Base-by-base conservation (phyloP, 148 eudicot species). In the Fallopia convolvulus region DNA sequence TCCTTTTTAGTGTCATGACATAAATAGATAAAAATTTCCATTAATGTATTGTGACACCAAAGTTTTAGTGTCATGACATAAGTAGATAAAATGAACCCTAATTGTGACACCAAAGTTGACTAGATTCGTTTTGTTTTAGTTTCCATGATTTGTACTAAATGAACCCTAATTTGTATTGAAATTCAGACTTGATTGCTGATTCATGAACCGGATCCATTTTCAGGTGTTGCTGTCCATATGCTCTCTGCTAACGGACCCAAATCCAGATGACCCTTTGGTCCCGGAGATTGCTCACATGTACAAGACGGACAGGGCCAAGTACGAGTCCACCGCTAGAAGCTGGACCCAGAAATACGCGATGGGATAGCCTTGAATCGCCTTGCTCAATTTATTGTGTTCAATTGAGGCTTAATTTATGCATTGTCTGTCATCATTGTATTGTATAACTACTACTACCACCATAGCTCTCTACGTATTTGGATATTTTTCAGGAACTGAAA, bases 271-370 rank as follows among this genome's bases (percentile, higher is more conserved):
- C 53, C 88, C 85, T 10, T 81, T 85, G n/a, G 85, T 81, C 44
- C 88, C 88, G 5, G 88, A 85, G 71, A 83, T 85, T n/a, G 88
- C 88, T 11, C 88, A 85, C 40, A 85, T 81, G 88, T 85, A 85
- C 82, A 85, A 85, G 85, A 83, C 83, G 6, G 88, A 85, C 72
- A 65, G 79, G 55, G 52, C 82, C 66, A 85, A 85, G 81, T 85
- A 85, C 12, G 88, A 83, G 74, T 33, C 83, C 14, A 76, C 84
- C 61, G 85, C 88, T 32, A 84, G 85, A 60, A 83, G 80, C 80
- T 77, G 80, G 80, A 77, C 75, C 40, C 80, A 77, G 75, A 77
- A 77, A 58, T 77, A 77, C 52, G 75, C 88, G 10, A 85, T 85
- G 88, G 85, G 84, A n/a, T 85, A 72, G 60, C 50, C n/a, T 1